Percentiles rank a stretch among this genome's conserved stretches.
Conservation (phyloP, 345 rosid species). For the Ricinus communis region DNA sequence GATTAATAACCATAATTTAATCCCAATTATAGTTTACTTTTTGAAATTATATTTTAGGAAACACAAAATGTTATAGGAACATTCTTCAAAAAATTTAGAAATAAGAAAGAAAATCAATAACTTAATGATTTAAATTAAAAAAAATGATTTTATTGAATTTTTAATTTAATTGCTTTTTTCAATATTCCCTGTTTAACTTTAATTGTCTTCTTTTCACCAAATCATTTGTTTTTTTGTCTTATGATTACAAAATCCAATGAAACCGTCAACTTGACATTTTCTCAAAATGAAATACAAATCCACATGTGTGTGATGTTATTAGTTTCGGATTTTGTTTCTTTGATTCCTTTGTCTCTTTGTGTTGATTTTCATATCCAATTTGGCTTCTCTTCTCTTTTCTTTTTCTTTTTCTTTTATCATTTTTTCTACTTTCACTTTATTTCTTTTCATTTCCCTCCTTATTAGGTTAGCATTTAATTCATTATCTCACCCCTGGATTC, state of each 20-base stretch:
- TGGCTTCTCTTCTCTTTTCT: background rate
- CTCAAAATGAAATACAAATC: background rate
- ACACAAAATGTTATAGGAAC: too few relatives aligned
- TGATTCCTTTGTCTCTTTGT: background rate
- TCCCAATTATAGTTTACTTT: too few relatives aligned
- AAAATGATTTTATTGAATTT: too few relatives aligned
- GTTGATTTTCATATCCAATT: background rate
- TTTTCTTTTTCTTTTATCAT: background rate
- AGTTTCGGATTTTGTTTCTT: constrained; percentile 1
- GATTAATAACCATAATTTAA: too few relatives aligned
- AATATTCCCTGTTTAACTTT: background rate
- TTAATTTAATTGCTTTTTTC: too few relatives aligned
- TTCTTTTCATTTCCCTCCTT: background rate
- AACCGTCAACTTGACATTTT: constrained; percentile 17
- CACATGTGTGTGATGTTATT: constrained; percentile 17
- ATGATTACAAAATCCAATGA: constrained; percentile 12
- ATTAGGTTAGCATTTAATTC: too few relatives aligned
- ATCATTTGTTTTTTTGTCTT: constrained; percentile 4
- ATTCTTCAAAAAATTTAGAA: too few relatives aligned
- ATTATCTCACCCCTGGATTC: background rate
- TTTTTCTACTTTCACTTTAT: too few relatives aligned
- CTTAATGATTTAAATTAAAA: too few relatives aligned
- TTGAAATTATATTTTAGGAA: too few relatives aligned
- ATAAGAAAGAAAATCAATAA: too few relatives aligned
- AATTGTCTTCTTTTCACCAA: constrained; percentile 8